Evolutionary conservation across 2,329 filamentous ascomycete species (phyloP).

Genomic region (Paecilomyces sp.): DNA sequence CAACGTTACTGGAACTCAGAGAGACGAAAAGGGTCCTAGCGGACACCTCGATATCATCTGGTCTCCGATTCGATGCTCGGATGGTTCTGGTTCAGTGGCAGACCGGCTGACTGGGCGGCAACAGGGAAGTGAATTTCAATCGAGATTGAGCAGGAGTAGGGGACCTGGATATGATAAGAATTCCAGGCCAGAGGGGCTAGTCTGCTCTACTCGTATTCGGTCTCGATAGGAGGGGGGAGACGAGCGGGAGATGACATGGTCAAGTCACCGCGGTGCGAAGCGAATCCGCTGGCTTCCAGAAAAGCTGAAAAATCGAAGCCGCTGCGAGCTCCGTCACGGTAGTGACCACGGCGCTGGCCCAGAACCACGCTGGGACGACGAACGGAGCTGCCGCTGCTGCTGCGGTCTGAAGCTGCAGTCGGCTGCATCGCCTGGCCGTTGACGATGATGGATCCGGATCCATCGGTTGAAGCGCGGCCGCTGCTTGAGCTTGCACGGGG

Average conservation of each 20-base stretch:
- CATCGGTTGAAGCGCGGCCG: background rate
- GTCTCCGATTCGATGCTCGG: background rate
- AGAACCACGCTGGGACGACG: background rate
- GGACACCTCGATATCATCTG: background rate
- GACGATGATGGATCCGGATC: background rate
- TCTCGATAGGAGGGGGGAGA: conserved; percentile 3
- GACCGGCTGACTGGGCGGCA: background rate
- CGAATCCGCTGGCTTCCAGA: background rate
- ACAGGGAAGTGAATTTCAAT: background rate
- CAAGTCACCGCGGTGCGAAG: background rate
- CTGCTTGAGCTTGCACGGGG: background rate
- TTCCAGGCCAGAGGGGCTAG: background rate
- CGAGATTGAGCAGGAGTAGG: background rate
- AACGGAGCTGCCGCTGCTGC: background rate
- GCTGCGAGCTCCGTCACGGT: background rate
- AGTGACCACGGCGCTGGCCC: background rate
- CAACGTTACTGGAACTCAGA: background rate
- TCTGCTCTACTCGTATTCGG: background rate
- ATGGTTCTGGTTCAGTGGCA: background rate
- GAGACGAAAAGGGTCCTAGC: background rate
- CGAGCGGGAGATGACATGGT: conserved; percentile 14
- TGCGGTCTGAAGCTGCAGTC: background rate
- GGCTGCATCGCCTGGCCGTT: background rate
- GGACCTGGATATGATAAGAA: background rate
- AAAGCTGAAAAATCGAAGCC: background rate